These are phyloP conservation scores for Daldinia caldariorum DNA, from an alignment of 495 filamentous ascomycete genomes.

Conservation along the genomic window DNA sequence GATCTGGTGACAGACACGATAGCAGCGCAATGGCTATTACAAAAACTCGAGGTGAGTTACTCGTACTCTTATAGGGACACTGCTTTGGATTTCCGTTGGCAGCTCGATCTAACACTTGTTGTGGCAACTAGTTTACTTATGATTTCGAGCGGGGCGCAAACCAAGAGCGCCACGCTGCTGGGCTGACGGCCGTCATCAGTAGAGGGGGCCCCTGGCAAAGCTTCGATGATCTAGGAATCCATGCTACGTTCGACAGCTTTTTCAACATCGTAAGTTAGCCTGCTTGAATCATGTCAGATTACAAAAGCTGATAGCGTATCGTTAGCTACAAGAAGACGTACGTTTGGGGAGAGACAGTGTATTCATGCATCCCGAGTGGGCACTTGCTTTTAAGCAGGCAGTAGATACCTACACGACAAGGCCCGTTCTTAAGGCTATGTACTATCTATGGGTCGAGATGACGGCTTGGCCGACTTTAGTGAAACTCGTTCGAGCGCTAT, in stretches of 20 bases:
- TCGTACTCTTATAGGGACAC: background rate
- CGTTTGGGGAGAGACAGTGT: conserved; percentile 42
- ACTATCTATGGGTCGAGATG: conserved; percentile 44
- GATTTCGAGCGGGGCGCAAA: conserved; percentile 47
- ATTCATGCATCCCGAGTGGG: conserved; percentile 42
- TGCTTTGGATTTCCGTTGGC: no score
- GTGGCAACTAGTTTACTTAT: conserved; percentile 39
- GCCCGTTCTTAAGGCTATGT: conserved; percentile 37
- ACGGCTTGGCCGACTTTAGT: conserved; percentile 43
- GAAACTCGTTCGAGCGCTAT: conserved; percentile 32
- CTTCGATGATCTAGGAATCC: conserved; percentile 36
- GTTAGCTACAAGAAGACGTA: conserved; percentile 48
- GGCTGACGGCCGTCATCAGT: conserved; percentile 42
- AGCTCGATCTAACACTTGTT: conserved; percentile 17
- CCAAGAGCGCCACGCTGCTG: conserved; percentile 44
- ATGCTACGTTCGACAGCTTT: conserved; percentile 43
- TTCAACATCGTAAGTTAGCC: conserved; percentile 44
- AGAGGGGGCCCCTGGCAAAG: conserved; percentile 38
- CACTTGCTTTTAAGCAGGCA: conserved; percentile 26
- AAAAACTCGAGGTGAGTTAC: conserved; percentile 45
- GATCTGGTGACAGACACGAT: conserved; percentile 36
- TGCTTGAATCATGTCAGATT: background rate
- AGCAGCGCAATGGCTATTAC: conserved; percentile 42
- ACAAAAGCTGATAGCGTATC: background rate
- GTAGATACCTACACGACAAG: conserved; percentile 30